These are phyloP conservation scores for Amanita brunnescens DNA, from an alignment of 768 basidiomycete species.

Conservation along the genomic window DNA sequence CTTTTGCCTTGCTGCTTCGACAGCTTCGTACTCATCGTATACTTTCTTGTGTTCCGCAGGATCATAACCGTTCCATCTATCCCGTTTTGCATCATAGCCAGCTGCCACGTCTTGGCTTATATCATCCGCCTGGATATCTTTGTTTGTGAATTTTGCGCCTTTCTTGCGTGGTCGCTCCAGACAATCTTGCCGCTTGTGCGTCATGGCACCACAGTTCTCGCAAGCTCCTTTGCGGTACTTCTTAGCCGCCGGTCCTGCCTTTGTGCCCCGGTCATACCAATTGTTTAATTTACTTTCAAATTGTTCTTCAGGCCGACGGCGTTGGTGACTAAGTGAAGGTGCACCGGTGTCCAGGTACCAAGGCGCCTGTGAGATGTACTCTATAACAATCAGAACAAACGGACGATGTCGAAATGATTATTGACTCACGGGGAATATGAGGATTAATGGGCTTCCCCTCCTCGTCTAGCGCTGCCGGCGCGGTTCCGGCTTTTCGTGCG, in stretches of 20 bases:
- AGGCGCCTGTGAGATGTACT: constrained; percentile 97
- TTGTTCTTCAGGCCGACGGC: constrained; percentile 59
- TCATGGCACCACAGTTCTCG: constrained; percentile 97
- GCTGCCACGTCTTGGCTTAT: constrained; percentile 68
- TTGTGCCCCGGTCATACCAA: constrained; percentile 87
- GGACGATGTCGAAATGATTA: background rate
- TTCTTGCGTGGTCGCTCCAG: constrained; percentile 94
- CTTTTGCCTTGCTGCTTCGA: constrained; percentile 87
- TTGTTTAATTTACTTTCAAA: constrained; percentile 65
- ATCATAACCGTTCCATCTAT: constrained; percentile 98
- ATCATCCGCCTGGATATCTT: constrained; percentile 88
- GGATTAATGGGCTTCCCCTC: constrained; percentile 96
- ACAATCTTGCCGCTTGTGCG: constrained; percentile 87
- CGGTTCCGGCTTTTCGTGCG: constrained; percentile 96
- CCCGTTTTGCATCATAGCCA: constrained; percentile 91
- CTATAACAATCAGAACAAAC: constrained; percentile 27
- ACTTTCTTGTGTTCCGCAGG: constrained; percentile 76
- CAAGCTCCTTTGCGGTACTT: constrained; percentile 98
- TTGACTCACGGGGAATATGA: constrained; percentile 86
- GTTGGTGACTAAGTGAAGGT: constrained; percentile 91
- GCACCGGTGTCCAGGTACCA: constrained; percentile 97
- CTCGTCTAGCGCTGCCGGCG: constrained; percentile 90
- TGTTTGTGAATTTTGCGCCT: constrained; percentile 89
- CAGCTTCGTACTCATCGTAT: constrained; percentile 89
- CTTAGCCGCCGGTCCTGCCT: constrained; percentile 85